Evolutionary conservation across 176 grass and related monocot genomes (phyloP), one percentile per base, ranked within the genome.

Genomic region (Avena insularis): DNA sequence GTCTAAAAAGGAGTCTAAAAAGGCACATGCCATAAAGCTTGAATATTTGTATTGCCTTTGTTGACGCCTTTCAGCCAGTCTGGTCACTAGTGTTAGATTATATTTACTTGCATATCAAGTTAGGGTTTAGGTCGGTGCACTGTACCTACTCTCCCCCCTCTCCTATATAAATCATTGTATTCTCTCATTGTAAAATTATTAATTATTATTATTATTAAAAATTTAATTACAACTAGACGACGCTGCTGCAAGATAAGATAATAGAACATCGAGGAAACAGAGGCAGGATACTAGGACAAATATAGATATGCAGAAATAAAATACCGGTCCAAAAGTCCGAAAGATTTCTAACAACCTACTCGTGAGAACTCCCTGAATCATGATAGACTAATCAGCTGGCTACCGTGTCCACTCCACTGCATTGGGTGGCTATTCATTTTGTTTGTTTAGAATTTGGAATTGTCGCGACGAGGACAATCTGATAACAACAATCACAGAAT

Each of bases 1-100:
- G 27, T 66, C 72, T 15, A 27, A 53, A 51, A 66, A 15, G 63
- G 12, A 33, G 67, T 56, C 73, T 38, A 67, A 82, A 43, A 88
- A 35, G 9, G 33, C 21, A 67, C 21, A 82, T 21, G 35, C 4
- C 48, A 21, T 16, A 20, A 9, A 76, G 5, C 59, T 77, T 10
- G 43, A 59, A 46, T 31, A 82, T 55, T 20, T 53, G 70, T 48
- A 73, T 73, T 73, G 8, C 70, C 14, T 73, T 19, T 20, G 20
- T 73, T 73, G 71, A 73, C 21, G n/a, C n/a, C 20, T 49, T 25
- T 71, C 16, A 23, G 45, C 2, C 49, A 55, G 31, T 86, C 35
- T 86, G 38, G 64, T 2, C 2, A 19, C 64, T 35, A 31, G 29
- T 25, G 25, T 25, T 25, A 25, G 25, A 25, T 25, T 25, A 25